Percentiles rank a stretch among this genome's conserved stretches.
These are phyloP conservation scores for Chlamydomonas asymmetrica DNA, from an alignment of 139 green algal species.

Conservation along the genomic window DNA sequence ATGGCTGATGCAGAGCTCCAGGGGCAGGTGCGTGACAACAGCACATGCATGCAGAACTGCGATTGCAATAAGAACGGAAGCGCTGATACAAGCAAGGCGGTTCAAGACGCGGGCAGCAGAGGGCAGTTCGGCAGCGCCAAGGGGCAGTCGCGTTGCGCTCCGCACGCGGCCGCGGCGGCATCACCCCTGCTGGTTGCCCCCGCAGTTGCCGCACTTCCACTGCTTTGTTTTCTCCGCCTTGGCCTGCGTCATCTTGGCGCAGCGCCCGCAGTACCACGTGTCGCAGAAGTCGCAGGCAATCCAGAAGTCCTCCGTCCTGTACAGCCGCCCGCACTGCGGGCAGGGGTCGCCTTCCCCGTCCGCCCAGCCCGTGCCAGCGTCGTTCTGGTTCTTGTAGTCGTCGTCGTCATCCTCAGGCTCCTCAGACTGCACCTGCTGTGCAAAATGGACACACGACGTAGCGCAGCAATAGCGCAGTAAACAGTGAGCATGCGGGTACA, in stretches of 20 bases:
- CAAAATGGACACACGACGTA: no score
- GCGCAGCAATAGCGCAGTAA: no score
- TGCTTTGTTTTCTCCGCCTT: constrained; percentile 62
- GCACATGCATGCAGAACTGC: no score
- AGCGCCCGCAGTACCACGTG: constrained; percentile 74
- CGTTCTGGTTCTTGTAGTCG: constrained; percentile 26
- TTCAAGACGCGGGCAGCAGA: no score
- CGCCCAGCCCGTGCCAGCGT: constrained; percentile 39
- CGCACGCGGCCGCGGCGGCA: background rate
- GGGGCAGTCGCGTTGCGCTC: no score
- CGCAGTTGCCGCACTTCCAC: constrained; percentile 55
- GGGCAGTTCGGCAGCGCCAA: no score
- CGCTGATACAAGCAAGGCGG: no score
- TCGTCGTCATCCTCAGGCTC: constrained; percentile 7
- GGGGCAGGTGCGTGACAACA: no score
- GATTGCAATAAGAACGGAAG: no score
- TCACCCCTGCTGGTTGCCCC: background rate
- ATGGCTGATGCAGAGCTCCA: no score
- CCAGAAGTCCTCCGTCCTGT: constrained; percentile 80
- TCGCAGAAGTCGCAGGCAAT: constrained; percentile 79
- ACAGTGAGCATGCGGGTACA: no score
- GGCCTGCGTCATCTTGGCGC: constrained; percentile 70
- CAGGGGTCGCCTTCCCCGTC: constrained; percentile 81
- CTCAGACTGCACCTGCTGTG: background rate
- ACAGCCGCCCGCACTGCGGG: constrained; percentile 62